Percentiles rank a stretch among this genome's conserved stretches.
Conservation (phyloP, 2,329 filamentous ascomycete species). For the Tolypocladium cylindrosporum region DNA sequence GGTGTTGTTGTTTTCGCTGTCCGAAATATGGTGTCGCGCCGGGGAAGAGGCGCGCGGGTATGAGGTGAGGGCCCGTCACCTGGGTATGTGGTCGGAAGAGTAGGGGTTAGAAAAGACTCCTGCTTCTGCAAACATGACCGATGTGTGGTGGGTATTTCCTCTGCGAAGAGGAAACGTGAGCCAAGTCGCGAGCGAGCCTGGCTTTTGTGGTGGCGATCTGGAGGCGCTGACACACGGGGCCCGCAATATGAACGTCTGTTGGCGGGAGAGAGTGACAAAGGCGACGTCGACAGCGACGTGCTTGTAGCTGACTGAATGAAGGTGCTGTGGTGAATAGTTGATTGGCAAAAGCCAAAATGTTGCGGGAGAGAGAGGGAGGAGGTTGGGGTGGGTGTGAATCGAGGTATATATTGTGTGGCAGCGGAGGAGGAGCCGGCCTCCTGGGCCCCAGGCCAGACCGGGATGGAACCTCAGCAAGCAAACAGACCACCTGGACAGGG, state of each 20-base stretch:
- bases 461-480: neutral
- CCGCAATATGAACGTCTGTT: conserved; percentile 10
- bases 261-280: conserved; percentile 11
- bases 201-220: conserved; percentile 12
- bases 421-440: neutral
- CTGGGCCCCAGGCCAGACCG: neutral
- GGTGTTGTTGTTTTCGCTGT: neutral
- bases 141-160: conserved; percentile 24
- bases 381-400: conserved; percentile 15
- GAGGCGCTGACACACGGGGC: conserved; percentile 15
- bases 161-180: conserved; percentile 14
- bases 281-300: conserved; percentile 18
- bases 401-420: conserved; percentile 21
- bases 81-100: conserved; percentile 51
- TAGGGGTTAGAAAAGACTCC: conserved; percentile 43
- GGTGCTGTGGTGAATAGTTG: conserved; percentile 10
- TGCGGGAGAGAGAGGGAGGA: conserved; percentile 14
- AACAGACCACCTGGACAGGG: conserved; percentile 3
- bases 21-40: neutral
- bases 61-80: conserved; percentile 43
- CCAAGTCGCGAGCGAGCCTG: conserved; percentile 18
- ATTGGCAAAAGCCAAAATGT: conserved; percentile 29
- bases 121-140: conserved; percentile 47
- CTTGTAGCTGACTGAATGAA: conserved; percentile 8
- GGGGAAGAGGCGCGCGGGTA: conserved; percentile 25